Evolutionary conservation across 2,329 filamentous ascomycete genomes (phyloP).

Genomic region (Ascochyta fabae): DNA sequence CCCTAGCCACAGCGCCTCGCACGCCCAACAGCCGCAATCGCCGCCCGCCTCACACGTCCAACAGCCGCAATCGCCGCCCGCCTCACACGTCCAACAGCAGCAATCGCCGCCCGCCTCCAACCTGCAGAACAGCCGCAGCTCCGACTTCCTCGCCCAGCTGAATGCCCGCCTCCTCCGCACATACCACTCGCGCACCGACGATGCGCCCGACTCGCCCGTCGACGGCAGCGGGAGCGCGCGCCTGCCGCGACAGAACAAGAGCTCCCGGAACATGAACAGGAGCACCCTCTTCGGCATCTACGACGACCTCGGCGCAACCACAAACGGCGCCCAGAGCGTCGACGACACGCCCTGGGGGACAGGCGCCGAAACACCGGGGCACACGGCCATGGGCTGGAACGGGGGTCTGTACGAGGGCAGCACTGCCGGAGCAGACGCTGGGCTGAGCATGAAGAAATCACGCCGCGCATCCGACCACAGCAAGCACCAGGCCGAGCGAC

Average conservation of each 20-base stretch:
- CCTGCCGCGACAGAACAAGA: constrained; percentile 68
- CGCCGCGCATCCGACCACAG: constrained; percentile 12
- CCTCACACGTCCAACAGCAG: constrained; percentile 10
- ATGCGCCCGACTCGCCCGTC: constrained; percentile 25
- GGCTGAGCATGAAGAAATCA: constrained; percentile 32
- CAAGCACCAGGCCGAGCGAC: background rate
- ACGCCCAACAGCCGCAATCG: background rate
- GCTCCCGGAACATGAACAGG: constrained; percentile 83
- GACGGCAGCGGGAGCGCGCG: constrained; percentile 19
- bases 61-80: constrained; percentile 12
- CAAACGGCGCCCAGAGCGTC: constrained; percentile 55
- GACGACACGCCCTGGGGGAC: constrained; percentile 77
- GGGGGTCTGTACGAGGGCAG: constrained; percentile 24
- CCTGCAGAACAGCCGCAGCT: constrained; percentile 31
- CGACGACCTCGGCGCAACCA: constrained; percentile 49
- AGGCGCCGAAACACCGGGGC: constrained; percentile 71
- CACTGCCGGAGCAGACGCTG: constrained; percentile 34
- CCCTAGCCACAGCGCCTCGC: constrained; percentile 14
- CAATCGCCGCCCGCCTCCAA: constrained; percentile 23
- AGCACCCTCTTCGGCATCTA: constrained; percentile 94
- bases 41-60: constrained; percentile 19
- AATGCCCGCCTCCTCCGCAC: constrained; percentile 45
- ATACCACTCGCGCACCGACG: constrained; percentile 34
- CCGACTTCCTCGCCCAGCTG: constrained; percentile 47
- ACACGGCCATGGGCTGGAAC: constrained; percentile 24